These are phyloP conservation scores for Tuber calosporum DNA, from an alignment of 495 filamentous ascomycete genomes.

Conservation along the genomic window DNA sequence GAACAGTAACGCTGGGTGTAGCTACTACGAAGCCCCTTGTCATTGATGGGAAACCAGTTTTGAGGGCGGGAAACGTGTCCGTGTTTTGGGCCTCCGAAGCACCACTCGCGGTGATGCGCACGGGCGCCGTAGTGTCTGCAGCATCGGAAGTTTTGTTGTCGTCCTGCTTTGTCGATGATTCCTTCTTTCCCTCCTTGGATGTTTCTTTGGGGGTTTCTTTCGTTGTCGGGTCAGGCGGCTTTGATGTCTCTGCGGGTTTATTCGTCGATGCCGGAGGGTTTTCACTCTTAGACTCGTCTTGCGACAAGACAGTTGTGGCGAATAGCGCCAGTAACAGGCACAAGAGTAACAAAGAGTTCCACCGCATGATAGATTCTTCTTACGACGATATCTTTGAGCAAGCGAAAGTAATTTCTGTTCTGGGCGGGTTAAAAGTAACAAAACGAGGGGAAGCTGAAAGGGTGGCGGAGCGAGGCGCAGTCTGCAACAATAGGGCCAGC, in stretches of 20 bases:
- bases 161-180: background rate
- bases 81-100: slow-evolving; percentile 36
- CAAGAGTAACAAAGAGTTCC: slow-evolving; percentile 32
- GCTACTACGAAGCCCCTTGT: slow-evolving; percentile 14
- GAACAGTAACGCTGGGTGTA: slow-evolving; percentile 50
- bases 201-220: slow-evolving; percentile 19
- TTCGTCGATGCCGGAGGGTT: slow-evolving; percentile 22
- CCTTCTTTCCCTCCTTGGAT: slow-evolving; percentile 14
- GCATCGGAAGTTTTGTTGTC: slow-evolving; percentile 23
- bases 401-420: background rate
- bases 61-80: slow-evolving; percentile 24
- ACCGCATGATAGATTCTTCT: slow-evolving; percentile 17
- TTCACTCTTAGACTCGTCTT: slow-evolving; percentile 30
- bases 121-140: slow-evolving; percentile 25
- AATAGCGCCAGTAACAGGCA: slow-evolving; percentile 40
- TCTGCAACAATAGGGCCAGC: background rate
- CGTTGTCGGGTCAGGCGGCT: slow-evolving; percentile 12
- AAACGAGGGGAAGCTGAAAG: background rate
- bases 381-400: background rate
- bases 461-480: slow-evolving; percentile 17
- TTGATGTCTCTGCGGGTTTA: slow-evolving; percentile 38
- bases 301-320: slow-evolving; percentile 42
- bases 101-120: slow-evolving; percentile 37
- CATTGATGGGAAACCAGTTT: slow-evolving; percentile 31
- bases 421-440: background rate